Evolutionary conservation across 345 rosid genomes (phyloP).

Genomic region (Aquilaria yunnanensis): DNA sequence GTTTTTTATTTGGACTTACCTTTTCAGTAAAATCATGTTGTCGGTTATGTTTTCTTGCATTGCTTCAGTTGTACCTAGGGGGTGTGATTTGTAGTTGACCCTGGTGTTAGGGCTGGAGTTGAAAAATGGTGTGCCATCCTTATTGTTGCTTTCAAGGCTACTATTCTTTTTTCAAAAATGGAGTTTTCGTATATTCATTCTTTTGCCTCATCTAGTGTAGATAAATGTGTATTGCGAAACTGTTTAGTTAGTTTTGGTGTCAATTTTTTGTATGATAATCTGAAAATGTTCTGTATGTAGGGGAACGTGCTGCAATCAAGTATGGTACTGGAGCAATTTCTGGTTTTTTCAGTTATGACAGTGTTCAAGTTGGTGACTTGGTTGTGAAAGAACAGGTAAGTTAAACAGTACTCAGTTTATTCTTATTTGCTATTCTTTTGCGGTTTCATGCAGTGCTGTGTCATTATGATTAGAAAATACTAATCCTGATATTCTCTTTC

Average conservation of each 20-base stretch:
- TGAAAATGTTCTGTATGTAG: slow-evolving; percentile 20
- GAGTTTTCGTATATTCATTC: background rate
- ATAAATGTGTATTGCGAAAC: too few relatives aligned
- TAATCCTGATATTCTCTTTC: background rate
- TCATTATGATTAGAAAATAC: background rate
- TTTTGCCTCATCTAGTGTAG: background rate
- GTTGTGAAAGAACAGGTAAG: slow-evolving; percentile 48
- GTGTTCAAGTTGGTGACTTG: slow-evolving; percentile 50
- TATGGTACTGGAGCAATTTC: slow-evolving; percentile 64
- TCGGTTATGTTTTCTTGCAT: background rate
- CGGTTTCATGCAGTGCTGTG: background rate
- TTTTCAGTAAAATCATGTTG: background rate
- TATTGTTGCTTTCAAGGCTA: background rate
- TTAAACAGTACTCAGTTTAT: background rate
- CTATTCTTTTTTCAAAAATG: background rate
- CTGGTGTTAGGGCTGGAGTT: too few relatives aligned
- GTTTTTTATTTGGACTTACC: background rate
- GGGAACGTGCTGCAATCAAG: slow-evolving; percentile 45
- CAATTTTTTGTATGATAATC: background rate
- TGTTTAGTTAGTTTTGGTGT: background rate
- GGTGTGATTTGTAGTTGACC: too few relatives aligned
- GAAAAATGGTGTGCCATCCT: background rate
- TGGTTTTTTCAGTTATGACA: slow-evolving; percentile 52
- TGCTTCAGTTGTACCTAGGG: too few relatives aligned
- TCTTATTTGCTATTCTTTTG: background rate